Evolutionary conservation across 441 rosid genomes (phyloP).

Genomic region (Populus trichocarpa): DNA sequence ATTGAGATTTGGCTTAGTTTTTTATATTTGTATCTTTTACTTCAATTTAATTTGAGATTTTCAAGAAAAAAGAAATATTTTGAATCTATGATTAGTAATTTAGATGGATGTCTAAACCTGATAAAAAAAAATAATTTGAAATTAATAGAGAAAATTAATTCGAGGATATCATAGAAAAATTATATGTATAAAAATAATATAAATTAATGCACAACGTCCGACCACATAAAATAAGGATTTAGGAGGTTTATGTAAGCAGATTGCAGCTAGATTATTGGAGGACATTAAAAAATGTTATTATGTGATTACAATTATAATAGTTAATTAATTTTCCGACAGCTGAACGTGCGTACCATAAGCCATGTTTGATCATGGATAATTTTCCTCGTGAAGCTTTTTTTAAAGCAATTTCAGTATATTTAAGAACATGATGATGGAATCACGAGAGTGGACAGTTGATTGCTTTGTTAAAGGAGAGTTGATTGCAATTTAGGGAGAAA

Average conservation of each 20-base stretch:
- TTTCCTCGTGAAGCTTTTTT: background rate
- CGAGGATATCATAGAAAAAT: background rate
- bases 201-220: background rate
- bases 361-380: background rate
- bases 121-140: too few relatives aligned
- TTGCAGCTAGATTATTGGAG: background rate
- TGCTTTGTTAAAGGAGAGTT: too few relatives aligned
- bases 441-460: background rate
- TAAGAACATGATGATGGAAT: background rate
- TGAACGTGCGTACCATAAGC: conserved; percentile 20
- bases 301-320: background rate
- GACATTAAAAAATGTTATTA: background rate
- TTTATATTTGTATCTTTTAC: too few relatives aligned
- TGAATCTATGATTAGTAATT: too few relatives aligned
- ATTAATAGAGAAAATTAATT: background rate
- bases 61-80: background rate
- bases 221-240: background rate
- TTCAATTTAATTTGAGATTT: too few relatives aligned
- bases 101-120: too few relatives aligned
- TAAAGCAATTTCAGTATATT: background rate
- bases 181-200: too few relatives aligned
- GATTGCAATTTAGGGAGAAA: too few relatives aligned
- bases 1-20: background rate
- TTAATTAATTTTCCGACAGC: conserved; percentile 17
- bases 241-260: conserved; percentile 1